phyloP scores from a whole-genome alignment of 148 eudicot genomes.

The Gaultheria prostrata region DNA sequence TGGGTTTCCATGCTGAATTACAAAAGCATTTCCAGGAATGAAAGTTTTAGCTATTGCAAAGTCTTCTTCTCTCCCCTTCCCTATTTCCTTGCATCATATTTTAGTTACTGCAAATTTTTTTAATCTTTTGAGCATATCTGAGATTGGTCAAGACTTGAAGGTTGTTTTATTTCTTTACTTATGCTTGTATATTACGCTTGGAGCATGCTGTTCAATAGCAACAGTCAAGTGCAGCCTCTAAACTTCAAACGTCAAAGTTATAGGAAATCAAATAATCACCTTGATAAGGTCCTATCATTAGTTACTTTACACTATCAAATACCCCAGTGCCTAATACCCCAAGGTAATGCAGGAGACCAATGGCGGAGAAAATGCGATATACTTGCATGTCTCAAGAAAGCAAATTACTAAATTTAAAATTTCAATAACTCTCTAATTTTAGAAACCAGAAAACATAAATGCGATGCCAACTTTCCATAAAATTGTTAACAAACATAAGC shows the following conservation, averaged over 20 bases:
- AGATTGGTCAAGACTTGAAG: neutral
- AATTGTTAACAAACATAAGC: neutral
- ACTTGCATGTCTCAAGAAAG: neutral
- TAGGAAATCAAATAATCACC: neutral
- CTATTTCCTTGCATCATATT: neutral
- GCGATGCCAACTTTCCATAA: neutral
- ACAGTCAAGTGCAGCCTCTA: neutral
- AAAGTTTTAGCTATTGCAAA: neutral
- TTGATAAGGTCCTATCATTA: neutral
- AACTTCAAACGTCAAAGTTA: neutral
- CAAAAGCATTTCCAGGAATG: neutral
- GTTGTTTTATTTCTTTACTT: neutral
- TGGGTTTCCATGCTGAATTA: slow-evolving; percentile 2
- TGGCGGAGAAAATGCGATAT: neutral
- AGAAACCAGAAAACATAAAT: neutral
- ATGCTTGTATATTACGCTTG: neutral
- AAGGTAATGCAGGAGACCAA: neutral
- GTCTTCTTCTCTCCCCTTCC: neutral
- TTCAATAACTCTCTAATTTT: neutral
- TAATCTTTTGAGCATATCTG: neutral
- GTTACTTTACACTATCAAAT: neutral
- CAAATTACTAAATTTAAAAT: neutral
- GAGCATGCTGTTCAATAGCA: neutral
- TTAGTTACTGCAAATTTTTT: neutral
- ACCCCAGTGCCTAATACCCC: neutral